Percentiles rank a stretch among this genome's conserved stretches.
phyloP scores from a whole-genome alignment of 1,139 yeast species.

The Pichia sp. region DNA sequence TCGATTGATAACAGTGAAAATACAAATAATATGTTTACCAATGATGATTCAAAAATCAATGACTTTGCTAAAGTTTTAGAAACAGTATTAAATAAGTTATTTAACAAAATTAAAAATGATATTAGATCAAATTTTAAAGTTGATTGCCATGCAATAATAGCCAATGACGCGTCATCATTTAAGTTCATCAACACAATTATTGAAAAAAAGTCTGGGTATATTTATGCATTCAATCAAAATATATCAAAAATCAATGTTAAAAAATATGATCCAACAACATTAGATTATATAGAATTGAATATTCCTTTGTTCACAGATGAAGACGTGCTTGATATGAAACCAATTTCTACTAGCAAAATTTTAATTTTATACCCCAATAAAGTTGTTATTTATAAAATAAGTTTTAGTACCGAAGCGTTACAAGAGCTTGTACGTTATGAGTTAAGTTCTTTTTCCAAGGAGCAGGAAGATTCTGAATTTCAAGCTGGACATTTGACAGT shows the following conservation, averaged over 20 bases:
- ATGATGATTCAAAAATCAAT: constrained; percentile 7
- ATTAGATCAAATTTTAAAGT: constrained; percentile 22
- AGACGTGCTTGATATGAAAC: constrained; percentile 7
- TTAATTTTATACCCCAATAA: constrained; percentile 3
- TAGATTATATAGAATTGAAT: neutral
- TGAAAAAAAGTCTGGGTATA: neutral
- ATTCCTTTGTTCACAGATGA: neutral
- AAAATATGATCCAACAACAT: neutral
- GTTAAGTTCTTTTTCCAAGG: neutral
- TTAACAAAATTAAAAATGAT: constrained; percentile 18
- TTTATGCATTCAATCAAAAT: neutral
- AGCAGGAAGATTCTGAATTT: neutral
- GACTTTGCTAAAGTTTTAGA: constrained; percentile 15
- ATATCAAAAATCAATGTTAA: neutral
- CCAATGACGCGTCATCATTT: neutral
- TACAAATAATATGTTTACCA: neutral
- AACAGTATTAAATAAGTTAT: constrained; percentile 14
- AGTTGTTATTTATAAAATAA: neutral
- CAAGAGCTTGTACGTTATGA: neutral
- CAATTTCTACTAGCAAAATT: constrained; percentile 6
- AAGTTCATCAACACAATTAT: neutral
- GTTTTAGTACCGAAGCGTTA: neutral
- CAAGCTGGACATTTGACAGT: constrained; percentile 1
- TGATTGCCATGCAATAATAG: neutral
- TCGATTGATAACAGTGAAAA: neutral